A percentile compares a stretch with the other conserved stretches of the same genome.
These are phyloP conservation scores for Tolypocladium sp. DNA, from an alignment of 2,329 filamentous ascomycete species.

Conservation along the genomic window DNA sequence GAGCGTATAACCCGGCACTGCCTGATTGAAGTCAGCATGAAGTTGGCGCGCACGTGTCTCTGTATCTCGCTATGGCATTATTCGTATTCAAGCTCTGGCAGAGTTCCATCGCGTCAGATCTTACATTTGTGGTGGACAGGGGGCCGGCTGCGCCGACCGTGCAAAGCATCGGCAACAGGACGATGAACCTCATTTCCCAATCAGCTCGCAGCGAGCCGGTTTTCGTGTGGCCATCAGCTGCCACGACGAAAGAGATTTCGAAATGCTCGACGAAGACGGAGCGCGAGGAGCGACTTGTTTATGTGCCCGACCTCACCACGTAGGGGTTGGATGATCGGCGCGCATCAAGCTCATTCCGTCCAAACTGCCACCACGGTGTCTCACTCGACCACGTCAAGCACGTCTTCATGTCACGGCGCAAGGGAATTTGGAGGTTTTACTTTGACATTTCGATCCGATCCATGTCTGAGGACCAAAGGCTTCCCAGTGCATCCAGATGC, in stretches of 20 bases:
- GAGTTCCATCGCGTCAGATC: background rate
- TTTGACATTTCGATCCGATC: background rate
- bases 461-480: too few species aligned
- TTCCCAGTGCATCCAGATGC: too few species aligned
- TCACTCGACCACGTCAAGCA: background rate
- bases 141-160: background rate
- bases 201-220: background rate
- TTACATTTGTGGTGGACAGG: background rate
- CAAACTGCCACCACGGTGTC: background rate
- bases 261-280: background rate
- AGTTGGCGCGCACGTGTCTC: too few species aligned
- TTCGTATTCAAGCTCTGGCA: background rate
- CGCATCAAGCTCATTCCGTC: background rate
- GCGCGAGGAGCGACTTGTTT: background rate
- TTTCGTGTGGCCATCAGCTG: background rate
- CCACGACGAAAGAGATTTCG: background rate
- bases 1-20: background rate
- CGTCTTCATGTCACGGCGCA: too few species aligned
- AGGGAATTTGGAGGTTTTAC: too few species aligned
- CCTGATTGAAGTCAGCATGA: background rate
- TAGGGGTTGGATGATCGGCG: background rate
- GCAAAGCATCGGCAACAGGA: background rate
- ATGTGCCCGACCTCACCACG: background rate
- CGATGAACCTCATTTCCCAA: background rate
- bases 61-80: background rate